Evolutionary conservation across 495 filamentous ascomycete genomes (phyloP).

Genomic region (Parathielavia hyrcaniae): DNA sequence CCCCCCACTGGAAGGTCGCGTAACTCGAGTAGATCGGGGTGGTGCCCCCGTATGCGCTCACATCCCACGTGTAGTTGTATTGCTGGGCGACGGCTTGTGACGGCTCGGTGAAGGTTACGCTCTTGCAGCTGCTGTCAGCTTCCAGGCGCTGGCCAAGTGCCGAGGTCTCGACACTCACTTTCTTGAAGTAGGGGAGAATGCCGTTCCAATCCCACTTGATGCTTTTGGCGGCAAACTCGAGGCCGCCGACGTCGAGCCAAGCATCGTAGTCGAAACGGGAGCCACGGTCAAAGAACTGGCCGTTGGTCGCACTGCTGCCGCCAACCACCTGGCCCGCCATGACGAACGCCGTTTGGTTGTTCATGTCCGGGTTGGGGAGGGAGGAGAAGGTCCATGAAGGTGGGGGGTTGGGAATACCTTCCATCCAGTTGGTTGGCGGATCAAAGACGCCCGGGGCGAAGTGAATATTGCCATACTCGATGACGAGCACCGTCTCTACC

Average conservation of each 20-base stretch:
- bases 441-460: constrained; percentile 23
- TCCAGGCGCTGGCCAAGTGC: neutral
- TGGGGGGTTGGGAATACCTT: neutral
- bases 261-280: constrained; percentile 42
- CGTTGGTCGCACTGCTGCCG: constrained; percentile 43
- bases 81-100: constrained; percentile 9
- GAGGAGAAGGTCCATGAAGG: constrained; percentile 32
- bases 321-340: constrained; percentile 36
- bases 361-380: constrained; percentile 32
- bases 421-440: constrained; percentile 18
- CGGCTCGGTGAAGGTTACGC: constrained; percentile 28
- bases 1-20: constrained; percentile 25
- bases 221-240: neutral
- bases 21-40: constrained; percentile 22
- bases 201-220: constrained; percentile 35
- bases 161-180: constrained; percentile 13
- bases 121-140: constrained; percentile 7
- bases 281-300: constrained; percentile 38
- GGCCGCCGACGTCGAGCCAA: constrained; percentile 48
- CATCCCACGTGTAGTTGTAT: constrained; percentile 27
- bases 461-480: constrained; percentile 41
- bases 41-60: constrained; percentile 21
- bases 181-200: constrained; percentile 42
- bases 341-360: constrained; percentile 30
- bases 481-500: constrained; percentile 39